Evolutionary conservation across 768 basidiomycete species (phyloP), one percentile per base, ranked within the genome.

Genomic region (Pulveroboletus ravenelii): DNA sequence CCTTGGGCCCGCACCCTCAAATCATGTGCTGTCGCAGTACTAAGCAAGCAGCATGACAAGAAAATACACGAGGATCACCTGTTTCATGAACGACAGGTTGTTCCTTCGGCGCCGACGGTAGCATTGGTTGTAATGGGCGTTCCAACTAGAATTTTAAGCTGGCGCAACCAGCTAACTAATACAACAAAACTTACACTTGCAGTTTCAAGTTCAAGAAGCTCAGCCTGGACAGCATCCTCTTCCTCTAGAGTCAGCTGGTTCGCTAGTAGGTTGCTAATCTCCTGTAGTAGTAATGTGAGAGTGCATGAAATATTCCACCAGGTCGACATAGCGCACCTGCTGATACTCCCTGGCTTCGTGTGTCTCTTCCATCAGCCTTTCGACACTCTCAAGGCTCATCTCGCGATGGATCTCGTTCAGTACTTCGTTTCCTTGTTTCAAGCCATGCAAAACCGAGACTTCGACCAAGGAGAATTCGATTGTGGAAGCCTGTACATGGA

Each of bases 401-500:
- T 98, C 93, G 59, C 85, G 85, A 68, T 99, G 93, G 14, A 99
- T 87, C 69, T 96, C 84, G 67, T 88, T 92, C 40, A 99, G 74
- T 1, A 97, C 93, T 29, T 89, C 87, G 58, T 88, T 97, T 2
- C 96, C 96, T 70, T 93, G 92, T 66, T 91, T 82, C 39, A 99
- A 71, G 8, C 95, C 96, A 65, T 92, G 91, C 31, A 98, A 63
- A 10, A 99, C 89, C 3, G 93, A 93, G 40, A 89, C 82, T 68
- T 98, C 90, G 18, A 98, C 84, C 43, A 94, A 76, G 7, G 96
- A 93, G 72, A 96, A 98, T 67, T 99, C 96, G 61, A 99, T 96
- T 0, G 87, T 89, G 4, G 92, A 89, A 23, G 97, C 93, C 95
- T 99, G 43, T 38, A 2, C 3, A 47, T 29, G 29, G 20, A n/a